Conservation (phyloP, 1,284 basidiomycete genomes). For the Trichosporon asahii region DNA sequence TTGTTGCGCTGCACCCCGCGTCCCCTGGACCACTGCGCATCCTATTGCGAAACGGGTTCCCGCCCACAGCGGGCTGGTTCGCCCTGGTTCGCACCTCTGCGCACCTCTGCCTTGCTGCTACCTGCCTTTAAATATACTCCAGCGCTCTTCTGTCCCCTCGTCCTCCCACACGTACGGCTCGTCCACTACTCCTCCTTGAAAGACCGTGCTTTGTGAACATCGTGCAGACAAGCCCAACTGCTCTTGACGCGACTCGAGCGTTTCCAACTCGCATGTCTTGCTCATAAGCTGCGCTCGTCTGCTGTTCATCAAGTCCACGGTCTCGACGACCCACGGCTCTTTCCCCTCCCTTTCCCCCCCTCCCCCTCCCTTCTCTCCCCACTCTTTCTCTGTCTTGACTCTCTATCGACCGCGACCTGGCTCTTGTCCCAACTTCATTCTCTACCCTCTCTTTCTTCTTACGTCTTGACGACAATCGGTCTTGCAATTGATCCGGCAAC, state of each 20-base stretch:
- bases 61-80: constrained; percentile 16
- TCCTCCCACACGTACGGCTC: constrained; percentile 9
- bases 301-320: constrained; percentile 8
- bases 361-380: not conserved
- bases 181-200: constrained; percentile 4
- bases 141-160: constrained; percentile 4
- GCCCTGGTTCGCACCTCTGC: constrained; percentile 7
- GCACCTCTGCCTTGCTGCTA: not conserved
- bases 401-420: constrained; percentile 11
- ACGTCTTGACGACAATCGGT: constrained; percentile 10
- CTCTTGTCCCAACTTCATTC: constrained; percentile 14
- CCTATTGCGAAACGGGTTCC: constrained; percentile 25
- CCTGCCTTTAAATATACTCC: constrained; percentile 20
- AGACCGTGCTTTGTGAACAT: constrained; percentile 10
- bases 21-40: constrained; percentile 20
- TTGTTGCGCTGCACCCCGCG: constrained; percentile 6
- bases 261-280: constrained; percentile 2
- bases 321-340: constrained; percentile 1
- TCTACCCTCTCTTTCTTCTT: constrained; percentile 13
- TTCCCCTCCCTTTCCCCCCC: not conserved
- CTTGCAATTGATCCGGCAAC: constrained; percentile 10
- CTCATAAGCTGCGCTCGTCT: constrained; percentile 9
- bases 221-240: not conserved
- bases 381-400: constrained; percentile 8
- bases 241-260: constrained; percentile 7